Evolutionary conservation across 257 asterid species (phyloP).

Genomic region (Salvia miltiorrhiza): DNA sequence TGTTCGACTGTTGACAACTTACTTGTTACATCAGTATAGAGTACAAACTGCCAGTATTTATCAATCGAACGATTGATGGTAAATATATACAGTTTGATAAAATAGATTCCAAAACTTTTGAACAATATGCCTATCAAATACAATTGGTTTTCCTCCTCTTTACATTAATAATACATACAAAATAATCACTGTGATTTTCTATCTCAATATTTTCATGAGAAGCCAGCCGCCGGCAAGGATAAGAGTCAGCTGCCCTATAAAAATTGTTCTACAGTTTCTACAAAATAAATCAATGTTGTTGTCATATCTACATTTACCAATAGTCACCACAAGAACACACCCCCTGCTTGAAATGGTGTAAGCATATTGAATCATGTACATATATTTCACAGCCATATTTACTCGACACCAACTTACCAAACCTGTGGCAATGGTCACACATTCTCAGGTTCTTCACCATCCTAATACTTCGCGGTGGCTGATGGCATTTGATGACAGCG

Average conservation of each 20-base stretch:
- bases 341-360: constrained; percentile 78
- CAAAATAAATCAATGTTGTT: background rate
- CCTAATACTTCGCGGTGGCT: constrained; percentile 33
- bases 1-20: too few relatives aligned
- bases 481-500: constrained; percentile 40
- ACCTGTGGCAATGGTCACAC: constrained; percentile 69
- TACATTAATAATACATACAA: background rate
- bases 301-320: constrained; percentile 46
- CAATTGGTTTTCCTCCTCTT: background rate
- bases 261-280: background rate
- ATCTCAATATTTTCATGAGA: background rate
- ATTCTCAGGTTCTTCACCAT: constrained; percentile 66
- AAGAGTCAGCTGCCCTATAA: background rate
- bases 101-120: background rate
- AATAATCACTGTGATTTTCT: background rate
- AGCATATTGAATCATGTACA: constrained; percentile 58
- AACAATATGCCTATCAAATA: background rate
- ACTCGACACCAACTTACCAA: constrained; percentile 51
- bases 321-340: constrained; percentile 79
- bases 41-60: too few relatives aligned
- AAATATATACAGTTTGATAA: background rate
- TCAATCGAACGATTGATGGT: too few relatives aligned
- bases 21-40: too few relatives aligned
- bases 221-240: background rate
- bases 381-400: constrained; percentile 47